Base-by-base conservation (phyloP, 805 yeast species). In the Debaryomyces castellii region DNA sequence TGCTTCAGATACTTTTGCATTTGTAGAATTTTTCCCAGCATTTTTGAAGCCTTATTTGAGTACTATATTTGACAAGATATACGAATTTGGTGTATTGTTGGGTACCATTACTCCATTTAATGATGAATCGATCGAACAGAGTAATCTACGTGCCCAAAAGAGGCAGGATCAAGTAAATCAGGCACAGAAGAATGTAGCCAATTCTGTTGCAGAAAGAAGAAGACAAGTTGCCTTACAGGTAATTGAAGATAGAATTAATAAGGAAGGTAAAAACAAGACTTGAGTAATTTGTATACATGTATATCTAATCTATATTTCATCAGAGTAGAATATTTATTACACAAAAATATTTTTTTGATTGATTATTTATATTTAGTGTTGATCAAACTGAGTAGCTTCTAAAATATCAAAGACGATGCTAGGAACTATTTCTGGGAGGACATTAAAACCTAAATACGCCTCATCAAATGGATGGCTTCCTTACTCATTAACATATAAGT, bases 1-100 rank as follows among this genome's bases (percentile, higher is more conserved):
- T 63, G 96, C 97, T 0, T 83, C 94, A 0, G 97, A 91, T 53
- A 86, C 92, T 1, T 91, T 91, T 71, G 82, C 87, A 45, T 74
- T 91, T 50, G 83, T 84, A 25, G 85, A 85, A 55, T 89, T 91
- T 62, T 91, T 91, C 80, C 97, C 97, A 0, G 81, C 74, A 40
- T 60, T 77, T 1, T 28, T 77, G 2, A 80, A 81, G 45, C 78
- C 81, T 2, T 50, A 76, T 21, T 60, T 89, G 40, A 69, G 71
- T 27, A 80, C 82, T 1, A 54, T 82, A 0, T 82, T 83, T 49
- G 61, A 69, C 42, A 52, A 55, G 14, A 28, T 63, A 10, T 70
- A 73, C 54, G 71, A 68, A 39, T 44, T 63, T n/a, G 47, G 62
- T 17, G 73, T 67, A 27, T 58, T 68, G 35, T 52, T 82, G 16